phyloP scores from a whole-genome alignment of 2,329 filamentous ascomycete species.

The Mycosphaerella sp. region DNA sequence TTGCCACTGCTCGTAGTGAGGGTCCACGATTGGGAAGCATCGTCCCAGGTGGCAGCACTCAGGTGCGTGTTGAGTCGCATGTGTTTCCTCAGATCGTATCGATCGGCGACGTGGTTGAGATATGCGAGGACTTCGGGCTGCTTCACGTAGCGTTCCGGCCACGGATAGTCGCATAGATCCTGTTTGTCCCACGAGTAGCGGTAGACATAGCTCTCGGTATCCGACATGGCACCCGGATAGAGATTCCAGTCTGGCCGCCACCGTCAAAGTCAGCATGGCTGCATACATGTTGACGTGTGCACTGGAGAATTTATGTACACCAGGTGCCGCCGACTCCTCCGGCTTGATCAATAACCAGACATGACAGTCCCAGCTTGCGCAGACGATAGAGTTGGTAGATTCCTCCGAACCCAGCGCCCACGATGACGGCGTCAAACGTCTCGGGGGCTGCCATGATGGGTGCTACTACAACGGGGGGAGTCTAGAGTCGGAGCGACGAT shows the following conservation, averaged over 20 bases:
- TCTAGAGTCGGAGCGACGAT: too few species aligned
- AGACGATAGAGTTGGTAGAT: constrained; percentile 22
- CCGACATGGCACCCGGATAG: constrained; percentile 31
- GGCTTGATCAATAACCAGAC: constrained; percentile 39
- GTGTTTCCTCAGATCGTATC: constrained; percentile 17
- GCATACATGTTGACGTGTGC: background rate
- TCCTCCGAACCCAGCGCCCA: constrained; percentile 30
- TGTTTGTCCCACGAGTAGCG: constrained; percentile 35
- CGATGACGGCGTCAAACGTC: constrained; percentile 24
- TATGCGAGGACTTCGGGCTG: constrained; percentile 36
- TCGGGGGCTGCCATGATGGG: constrained; percentile 3
- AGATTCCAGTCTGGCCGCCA: constrained; percentile 35
- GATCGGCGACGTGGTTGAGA: constrained; percentile 18
- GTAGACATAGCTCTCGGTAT: constrained; percentile 28
- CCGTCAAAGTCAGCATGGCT: background rate
- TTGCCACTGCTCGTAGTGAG: constrained; percentile 7
- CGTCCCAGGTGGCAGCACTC: constrained; percentile 25
- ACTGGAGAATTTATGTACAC: constrained; percentile 19
- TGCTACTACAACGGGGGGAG: too few species aligned
- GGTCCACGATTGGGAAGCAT: constrained; percentile 8
- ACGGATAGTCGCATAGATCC: constrained; percentile 33
- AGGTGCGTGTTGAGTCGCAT: constrained; percentile 22
- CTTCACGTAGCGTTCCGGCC: constrained; percentile 39
- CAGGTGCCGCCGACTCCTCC: constrained; percentile 38
- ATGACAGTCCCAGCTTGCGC: constrained; percentile 21